phyloP scores from a whole-genome alignment of 371 early-diverging fungal genomes.

The Mucor sp. region DNA sequence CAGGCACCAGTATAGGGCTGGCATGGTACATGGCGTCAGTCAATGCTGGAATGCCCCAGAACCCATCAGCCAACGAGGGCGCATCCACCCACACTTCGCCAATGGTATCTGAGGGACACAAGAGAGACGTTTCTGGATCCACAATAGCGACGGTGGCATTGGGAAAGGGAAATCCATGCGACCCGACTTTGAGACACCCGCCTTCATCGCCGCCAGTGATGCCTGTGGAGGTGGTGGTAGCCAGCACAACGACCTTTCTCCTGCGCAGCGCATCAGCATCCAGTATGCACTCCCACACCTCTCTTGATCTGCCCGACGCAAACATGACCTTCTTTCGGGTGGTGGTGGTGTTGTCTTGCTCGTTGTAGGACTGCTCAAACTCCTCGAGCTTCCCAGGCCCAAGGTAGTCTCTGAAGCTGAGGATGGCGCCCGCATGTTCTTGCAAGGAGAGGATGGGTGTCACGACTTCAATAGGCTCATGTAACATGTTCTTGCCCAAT shows the following conservation, averaged over 20 bases:
- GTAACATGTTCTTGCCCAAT: conserved; percentile 41
- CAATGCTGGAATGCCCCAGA: conserved; percentile 79
- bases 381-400: conserved; percentile 44
- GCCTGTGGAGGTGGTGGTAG: conserved; percentile 41
- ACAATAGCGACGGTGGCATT: conserved; percentile 76
- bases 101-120: conserved; percentile 75
- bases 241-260: conserved; percentile 55
- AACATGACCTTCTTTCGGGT: conserved; percentile 29
- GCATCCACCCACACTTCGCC: conserved; percentile 89
- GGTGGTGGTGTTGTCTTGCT: conserved; percentile 16
- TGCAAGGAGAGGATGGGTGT: conserved; percentile 72
- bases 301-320: conserved; percentile 51
- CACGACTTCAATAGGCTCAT: conserved; percentile 57
- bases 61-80: conserved; percentile 75
- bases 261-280: conserved; percentile 58
- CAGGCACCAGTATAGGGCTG: conserved; percentile 53
- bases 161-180: conserved; percentile 69
- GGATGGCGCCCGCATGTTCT: conserved; percentile 76
- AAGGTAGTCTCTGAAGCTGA: conserved; percentile 58
- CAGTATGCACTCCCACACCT: conserved; percentile 57
- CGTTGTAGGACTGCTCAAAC: conserved; percentile 19
- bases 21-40: conserved; percentile 78
- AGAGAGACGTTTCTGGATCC: conserved; percentile 74
- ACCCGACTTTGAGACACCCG: conserved; percentile 30
- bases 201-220: conserved; percentile 2